Conservation (phyloP, 345 rosid species). For the Bruguiera sexangula region DNA sequence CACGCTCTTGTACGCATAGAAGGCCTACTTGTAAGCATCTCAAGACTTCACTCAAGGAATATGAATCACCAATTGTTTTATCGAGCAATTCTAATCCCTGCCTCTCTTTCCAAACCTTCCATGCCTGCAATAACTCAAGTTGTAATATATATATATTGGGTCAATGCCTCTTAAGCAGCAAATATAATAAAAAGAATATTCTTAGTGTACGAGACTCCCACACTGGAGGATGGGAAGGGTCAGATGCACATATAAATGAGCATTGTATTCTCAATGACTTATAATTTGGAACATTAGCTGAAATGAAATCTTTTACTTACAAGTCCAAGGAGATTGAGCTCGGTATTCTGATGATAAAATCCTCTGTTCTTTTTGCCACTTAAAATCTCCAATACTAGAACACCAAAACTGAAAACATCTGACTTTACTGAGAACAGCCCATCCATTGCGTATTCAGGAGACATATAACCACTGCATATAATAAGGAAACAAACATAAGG, state of each 20-base stretch:
- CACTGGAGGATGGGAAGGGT: no score
- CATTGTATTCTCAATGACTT: no score
- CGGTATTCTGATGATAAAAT: constrained; percentile 51
- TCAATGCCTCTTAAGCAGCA: neutral
- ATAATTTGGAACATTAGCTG: neutral
- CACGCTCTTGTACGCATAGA: constrained; percentile 68
- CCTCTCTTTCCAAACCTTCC: constrained; percentile 66
- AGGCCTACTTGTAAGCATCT: constrained; percentile 83
- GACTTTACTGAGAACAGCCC: constrained; percentile 67
- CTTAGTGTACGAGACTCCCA: no score
- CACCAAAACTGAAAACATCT: constrained; percentile 73
- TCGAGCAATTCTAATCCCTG: constrained; percentile 51
- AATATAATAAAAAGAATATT: neutral
- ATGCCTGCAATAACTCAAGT: constrained; percentile 34
- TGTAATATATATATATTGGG: no score
- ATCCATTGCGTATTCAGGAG: constrained; percentile 84
- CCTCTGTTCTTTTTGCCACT: constrained; percentile 65
- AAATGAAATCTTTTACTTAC: constrained; percentile 36
- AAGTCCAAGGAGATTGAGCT: constrained; percentile 71
- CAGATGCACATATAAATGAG: no score
- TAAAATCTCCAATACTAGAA: constrained; percentile 62
- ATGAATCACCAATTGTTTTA: constrained; percentile 31
- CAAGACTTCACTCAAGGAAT: constrained; percentile 40
- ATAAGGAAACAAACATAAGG: neutral
- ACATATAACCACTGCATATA: constrained; percentile 65